Evolutionary conservation across 495 filamentous ascomycete species (phyloP).

Genomic region (Lindgomyces ingoldianus): DNA sequence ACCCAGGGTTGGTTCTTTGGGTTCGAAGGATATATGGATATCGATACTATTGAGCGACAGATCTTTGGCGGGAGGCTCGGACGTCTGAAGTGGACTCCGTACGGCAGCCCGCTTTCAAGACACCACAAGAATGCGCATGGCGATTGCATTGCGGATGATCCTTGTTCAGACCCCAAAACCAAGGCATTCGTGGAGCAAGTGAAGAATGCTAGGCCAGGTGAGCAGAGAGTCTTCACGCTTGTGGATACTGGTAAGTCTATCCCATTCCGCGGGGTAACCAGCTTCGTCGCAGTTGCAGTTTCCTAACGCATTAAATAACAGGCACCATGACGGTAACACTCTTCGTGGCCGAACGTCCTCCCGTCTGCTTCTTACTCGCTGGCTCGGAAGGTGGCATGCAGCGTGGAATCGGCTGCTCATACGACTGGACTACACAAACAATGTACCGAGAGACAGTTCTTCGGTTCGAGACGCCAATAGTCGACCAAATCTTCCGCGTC

Average conservation of each 20-base stretch:
- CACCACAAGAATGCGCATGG: slow-evolving; percentile 29
- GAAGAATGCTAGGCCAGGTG: slow-evolving; percentile 11
- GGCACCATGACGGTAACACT: slow-evolving; percentile 44
- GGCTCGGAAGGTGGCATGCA: slow-evolving; percentile 50
- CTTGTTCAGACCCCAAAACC: slow-evolving; percentile 15
- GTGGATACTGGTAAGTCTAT: slow-evolving; percentile 20
- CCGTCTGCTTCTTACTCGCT: slow-evolving; percentile 43
- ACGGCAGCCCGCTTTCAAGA: slow-evolving; percentile 35
- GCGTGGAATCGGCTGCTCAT: slow-evolving; percentile 45
- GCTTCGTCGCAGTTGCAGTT: not conserved
- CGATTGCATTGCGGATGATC: slow-evolving; percentile 29
- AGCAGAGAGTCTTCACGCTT: slow-evolving; percentile 21
- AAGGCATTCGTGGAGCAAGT: slow-evolving; percentile 9
- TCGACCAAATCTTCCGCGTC: slow-evolving; percentile 22
- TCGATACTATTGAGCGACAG: slow-evolving; percentile 39
- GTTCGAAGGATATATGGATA: slow-evolving; percentile 43
- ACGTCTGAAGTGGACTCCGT: slow-evolving; percentile 38
- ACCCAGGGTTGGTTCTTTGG: slow-evolving; percentile 46
- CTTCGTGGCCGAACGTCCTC: slow-evolving; percentile 46
- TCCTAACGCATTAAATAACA: slow-evolving; percentile 28
- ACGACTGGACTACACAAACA: slow-evolving; percentile 33
- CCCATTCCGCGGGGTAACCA: not conserved
- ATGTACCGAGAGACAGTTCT: slow-evolving; percentile 41
- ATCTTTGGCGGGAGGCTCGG: slow-evolving; percentile 39
- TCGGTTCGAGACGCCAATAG: slow-evolving; percentile 35